Percentiles rank a stretch among this genome's conserved stretches.
phyloP scores from a whole-genome alignment of 768 basidiomycete genomes.

The Lactifluus pinguis region DNA sequence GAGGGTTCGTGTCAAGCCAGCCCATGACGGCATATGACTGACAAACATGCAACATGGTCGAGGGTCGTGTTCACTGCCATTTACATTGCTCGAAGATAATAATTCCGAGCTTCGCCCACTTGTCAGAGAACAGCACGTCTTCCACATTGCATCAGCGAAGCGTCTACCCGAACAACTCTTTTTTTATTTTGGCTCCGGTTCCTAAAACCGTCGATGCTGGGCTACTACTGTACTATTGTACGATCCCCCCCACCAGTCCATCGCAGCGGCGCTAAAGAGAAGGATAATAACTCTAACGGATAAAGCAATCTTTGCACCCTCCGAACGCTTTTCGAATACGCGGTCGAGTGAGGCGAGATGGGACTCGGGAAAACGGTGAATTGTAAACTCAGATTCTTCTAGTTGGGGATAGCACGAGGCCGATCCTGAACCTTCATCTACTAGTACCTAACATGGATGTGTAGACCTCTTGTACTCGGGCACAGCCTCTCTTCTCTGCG shows the following conservation, averaged over 20 bases:
- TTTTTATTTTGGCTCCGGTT: not conserved
- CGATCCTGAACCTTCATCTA: not conserved
- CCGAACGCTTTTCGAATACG: not conserved
- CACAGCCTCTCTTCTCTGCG: not conserved
- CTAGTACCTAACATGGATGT: not conserved
- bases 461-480: not conserved
- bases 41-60: not conserved
- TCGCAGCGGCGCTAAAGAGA: not conserved
- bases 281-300: not conserved
- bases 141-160: not conserved
- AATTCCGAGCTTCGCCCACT: not conserved
- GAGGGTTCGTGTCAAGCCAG: not conserved
- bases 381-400: not conserved
- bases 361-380: not conserved
- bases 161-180: not conserved
- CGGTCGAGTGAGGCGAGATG: not conserved
- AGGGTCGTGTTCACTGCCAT: not conserved
- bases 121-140: not conserved
- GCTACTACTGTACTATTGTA: not conserved
- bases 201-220: not conserved
- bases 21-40: conserved; percentile 5
- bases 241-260: not conserved
- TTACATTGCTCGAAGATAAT: not conserved
- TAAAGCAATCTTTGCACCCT: not conserved
- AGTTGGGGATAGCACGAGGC: not conserved